Evolutionary conservation across 805 yeast species (phyloP).

Genomic region (Komagataella ulmi): DNA sequence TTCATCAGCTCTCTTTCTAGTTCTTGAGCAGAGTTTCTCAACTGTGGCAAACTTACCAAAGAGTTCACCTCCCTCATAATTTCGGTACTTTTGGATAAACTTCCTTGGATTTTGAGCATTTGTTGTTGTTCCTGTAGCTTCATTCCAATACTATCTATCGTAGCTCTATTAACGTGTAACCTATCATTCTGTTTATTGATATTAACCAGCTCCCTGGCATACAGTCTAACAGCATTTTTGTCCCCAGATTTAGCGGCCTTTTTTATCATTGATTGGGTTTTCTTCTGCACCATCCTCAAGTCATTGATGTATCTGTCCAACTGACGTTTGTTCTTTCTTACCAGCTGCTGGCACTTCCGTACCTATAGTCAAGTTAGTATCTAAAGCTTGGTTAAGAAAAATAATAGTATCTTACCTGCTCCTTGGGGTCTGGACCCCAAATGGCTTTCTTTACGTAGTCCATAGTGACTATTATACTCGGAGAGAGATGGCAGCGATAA

Average conservation of each 20-base stretch:
- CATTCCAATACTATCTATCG: slow-evolving; percentile 74
- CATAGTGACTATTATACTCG: slow-evolving; percentile 28
- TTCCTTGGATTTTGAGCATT: slow-evolving; percentile 68
- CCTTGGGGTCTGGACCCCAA: slow-evolving; percentile 96
- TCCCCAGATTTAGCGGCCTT: slow-evolving; percentile 70
- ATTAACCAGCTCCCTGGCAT: slow-evolving; percentile 71
- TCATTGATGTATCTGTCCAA: slow-evolving; percentile 65
- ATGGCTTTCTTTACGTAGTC: slow-evolving; percentile 74
- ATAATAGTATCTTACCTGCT: slow-evolving; percentile 34
- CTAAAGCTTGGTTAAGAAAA: too few species aligned
- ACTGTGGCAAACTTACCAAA: slow-evolving; percentile 65
- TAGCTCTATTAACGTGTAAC: slow-evolving; percentile 70
- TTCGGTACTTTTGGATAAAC: slow-evolving; percentile 63
- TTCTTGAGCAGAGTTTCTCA: slow-evolving; percentile 74
- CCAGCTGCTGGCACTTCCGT: slow-evolving; percentile 62
- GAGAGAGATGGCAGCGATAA: neutral
- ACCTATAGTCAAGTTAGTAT: slow-evolving; percentile 19
- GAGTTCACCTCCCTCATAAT: slow-evolving; percentile 84
- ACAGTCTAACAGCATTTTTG: slow-evolving; percentile 55
- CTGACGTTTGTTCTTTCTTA: slow-evolving; percentile 77
- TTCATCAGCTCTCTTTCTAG: slow-evolving; percentile 78
- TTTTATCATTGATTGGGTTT: slow-evolving; percentile 67
- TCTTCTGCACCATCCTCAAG: slow-evolving; percentile 46
- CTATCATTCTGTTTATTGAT: slow-evolving; percentile 63
- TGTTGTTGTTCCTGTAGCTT: slow-evolving; percentile 88